These are phyloP conservation scores for Solanum medicagineum DNA, from an alignment of 257 asterid genomes.

Conservation along the genomic window DNA sequence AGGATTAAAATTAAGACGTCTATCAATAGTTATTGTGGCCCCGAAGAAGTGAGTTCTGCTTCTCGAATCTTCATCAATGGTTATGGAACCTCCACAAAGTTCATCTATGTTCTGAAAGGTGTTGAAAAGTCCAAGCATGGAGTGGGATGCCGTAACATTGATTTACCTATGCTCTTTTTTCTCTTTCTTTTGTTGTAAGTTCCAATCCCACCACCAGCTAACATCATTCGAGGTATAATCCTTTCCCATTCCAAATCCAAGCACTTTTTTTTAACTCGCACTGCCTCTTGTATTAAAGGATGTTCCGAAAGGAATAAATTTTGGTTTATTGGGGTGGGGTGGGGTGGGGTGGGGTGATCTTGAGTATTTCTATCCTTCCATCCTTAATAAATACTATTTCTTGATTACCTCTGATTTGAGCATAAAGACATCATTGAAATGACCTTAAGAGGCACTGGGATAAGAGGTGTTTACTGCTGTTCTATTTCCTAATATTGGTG, in stretches of 20 bases:
- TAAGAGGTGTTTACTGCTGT: not conserved
- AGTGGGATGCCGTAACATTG: not conserved
- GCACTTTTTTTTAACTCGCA: too few species aligned
- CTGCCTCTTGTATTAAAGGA: too few species aligned
- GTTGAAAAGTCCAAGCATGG: not conserved
- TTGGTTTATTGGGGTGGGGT: too few species aligned
- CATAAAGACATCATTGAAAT: not conserved
- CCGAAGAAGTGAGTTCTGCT: not conserved
- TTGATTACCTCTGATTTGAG: too few species aligned
- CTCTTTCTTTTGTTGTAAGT: too few species aligned
- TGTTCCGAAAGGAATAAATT: too few species aligned
- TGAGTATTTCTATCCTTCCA: not conserved
- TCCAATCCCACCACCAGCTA: too few species aligned
- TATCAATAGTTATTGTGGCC: not conserved
- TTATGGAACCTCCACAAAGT: not conserved
- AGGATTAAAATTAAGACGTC: not conserved
- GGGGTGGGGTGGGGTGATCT: too few species aligned
- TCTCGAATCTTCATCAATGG: not conserved
- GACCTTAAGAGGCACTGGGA: not conserved
- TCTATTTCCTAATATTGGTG: not conserved
- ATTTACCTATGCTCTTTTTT: too few species aligned
- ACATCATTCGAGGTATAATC: too few species aligned
- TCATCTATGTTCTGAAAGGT: not conserved
- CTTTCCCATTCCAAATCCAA: too few species aligned
- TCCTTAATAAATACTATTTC: not conserved